A percentile compares a stretch with the other conserved stretches of the same genome.
Conservation (phyloP, 306 rosid species). For the Cucumis sativus region DNA sequence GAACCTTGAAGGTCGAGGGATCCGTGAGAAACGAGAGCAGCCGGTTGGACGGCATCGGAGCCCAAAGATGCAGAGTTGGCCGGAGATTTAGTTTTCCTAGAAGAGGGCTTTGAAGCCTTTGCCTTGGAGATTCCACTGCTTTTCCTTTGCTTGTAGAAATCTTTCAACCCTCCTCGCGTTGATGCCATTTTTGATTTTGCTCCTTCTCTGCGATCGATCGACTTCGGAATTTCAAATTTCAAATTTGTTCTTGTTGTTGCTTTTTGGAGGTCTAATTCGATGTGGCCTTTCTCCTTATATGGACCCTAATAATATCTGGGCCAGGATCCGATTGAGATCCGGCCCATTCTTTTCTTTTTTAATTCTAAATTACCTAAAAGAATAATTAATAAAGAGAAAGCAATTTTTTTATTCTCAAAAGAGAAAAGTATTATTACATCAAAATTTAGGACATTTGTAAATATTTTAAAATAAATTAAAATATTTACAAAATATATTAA, state of each 20-base stretch:
- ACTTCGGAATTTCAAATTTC: constrained; percentile 27
- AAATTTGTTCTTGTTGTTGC: background rate
- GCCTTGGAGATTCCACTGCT: constrained; percentile 12
- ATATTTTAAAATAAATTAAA: too few species aligned
- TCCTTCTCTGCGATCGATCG: constrained; percentile 1
- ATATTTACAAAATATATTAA: too few species aligned
- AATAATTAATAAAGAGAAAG: too few species aligned
- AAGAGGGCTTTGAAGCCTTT: constrained; percentile 12
- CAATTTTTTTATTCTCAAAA: too few species aligned
- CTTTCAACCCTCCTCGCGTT: constrained; percentile 26
- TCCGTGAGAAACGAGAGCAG: constrained; percentile 24
- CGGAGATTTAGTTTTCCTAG: constrained; percentile 17
- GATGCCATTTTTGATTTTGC: constrained; percentile 17
- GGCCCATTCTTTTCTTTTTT: background rate
- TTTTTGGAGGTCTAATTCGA: background rate
- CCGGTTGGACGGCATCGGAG: constrained; percentile 18
- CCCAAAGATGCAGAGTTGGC: constrained; percentile 11
- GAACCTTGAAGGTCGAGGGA: constrained; percentile 27
- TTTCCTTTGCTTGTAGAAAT: constrained; percentile 47
- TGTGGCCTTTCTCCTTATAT: background rate
- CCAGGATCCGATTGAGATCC: background rate
- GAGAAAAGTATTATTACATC: too few species aligned
- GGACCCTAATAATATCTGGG: background rate
- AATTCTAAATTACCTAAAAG: too few species aligned
- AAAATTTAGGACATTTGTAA: too few species aligned